Evolutionary conservation across 2,329 filamentous ascomycete genomes (phyloP).

Genomic region (Apiospora rasikravindrae): DNA sequence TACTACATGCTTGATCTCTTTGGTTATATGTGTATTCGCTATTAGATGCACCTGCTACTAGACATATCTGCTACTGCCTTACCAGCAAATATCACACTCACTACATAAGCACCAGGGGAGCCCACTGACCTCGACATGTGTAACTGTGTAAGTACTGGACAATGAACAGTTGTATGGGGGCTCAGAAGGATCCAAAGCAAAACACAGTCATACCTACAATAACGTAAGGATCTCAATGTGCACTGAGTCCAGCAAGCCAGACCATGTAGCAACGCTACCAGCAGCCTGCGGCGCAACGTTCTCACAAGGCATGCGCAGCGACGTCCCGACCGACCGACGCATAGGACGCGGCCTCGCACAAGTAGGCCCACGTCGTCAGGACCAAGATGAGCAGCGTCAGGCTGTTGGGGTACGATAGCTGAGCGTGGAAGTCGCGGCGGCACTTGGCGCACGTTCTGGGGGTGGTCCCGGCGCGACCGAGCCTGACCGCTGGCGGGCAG

Average conservation of each 20-base stretch:
- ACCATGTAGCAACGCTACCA: not conserved
- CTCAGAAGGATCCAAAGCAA: no score
- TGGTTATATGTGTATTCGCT: no score
- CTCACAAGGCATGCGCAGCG: not conserved
- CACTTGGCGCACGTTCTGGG: not conserved
- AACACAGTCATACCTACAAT: no score
- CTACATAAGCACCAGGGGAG: no score
- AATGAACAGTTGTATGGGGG: no score
- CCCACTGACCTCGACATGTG: no score
- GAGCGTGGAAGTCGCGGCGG: not conserved
- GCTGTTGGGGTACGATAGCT: not conserved
- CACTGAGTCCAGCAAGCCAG: not conserved
- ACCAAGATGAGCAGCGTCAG: not conserved
- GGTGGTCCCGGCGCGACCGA: no score
- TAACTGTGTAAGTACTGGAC: no score
- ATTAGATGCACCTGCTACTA: no score
- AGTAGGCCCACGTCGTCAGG: not conserved
- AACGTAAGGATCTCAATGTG: not conserved
- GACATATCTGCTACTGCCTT: no score
- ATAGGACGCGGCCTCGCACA: not conserved
- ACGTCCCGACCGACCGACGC: not conserved
- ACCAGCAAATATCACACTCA: no score
- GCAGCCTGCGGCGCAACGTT: not conserved
- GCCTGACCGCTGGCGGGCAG: not conserved
- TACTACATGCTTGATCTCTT: no score